Base-by-base conservation (phyloP, 306 rosid species). In the Lathyrus oleraceus region DNA sequence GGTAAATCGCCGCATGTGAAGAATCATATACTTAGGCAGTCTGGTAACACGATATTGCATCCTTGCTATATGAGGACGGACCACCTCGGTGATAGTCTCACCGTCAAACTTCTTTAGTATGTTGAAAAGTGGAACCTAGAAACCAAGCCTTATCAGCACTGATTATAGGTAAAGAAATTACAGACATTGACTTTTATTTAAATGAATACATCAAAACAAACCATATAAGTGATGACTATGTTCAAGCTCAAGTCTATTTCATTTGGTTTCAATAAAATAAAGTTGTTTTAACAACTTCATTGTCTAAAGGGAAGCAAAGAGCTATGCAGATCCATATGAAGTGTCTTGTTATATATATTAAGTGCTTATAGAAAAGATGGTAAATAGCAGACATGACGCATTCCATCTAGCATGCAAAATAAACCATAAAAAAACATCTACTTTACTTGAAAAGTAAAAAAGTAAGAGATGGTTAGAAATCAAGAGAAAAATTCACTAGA, bases 21-120 rank as follows among this genome's bases (percentile, higher is more conserved):
- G 87, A 79, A 94, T 89, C 36, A 94, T 5, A 75, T 94, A 94
- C 77, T 74, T 82, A 0, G 99, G 99, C 81, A 94, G 80, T 83
- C 91, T 85, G 48, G 96, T 89, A 30, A 94, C 96, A 27, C 92
- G 88, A 77, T 91, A 94, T 62, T 82, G 83, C 97, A 87, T 94
- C 83, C 99, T 91, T 54, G 97, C 95, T 72, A 86, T 72, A 49
- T 79, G 89, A 81, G 99, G 99, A 67, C 97, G 95, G 42, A 94
- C 97, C 27, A 94, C 96, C 78, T 94, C 99, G 14, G 97, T 91
- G 63, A 94, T 62, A 35, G 89, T 89, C 85, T 91, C 95, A 25
- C 99, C 97, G 38, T 94, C 99, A 79, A 94, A 94, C 85, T 94
- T 94, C 86, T 91, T 94, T 61, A 94, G 74, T 61, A 94, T 94